Base-by-base conservation (phyloP, 129 eudicot genomes). In the Artemisia tridentata region DNA sequence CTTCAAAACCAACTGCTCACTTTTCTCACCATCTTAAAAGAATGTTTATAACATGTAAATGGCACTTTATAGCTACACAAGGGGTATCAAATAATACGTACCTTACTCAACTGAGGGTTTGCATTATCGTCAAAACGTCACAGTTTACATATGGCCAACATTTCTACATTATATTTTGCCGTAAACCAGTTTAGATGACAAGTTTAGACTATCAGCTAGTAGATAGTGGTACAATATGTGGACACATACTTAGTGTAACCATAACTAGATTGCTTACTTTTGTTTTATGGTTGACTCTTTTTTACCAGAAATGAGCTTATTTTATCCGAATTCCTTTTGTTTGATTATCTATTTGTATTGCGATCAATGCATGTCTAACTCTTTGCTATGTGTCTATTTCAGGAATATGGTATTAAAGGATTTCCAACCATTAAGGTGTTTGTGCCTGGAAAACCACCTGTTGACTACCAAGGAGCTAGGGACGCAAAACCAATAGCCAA, bases 401-500 rank as follows among this genome's bases (percentile, higher is more conserved):
- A n/a, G n/a, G n/a, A n/a, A n/a, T n/a, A n/a, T n/a, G n/a, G n/a
- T n/a, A n/a, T n/a, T n/a, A n/a, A n/a, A n/a, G n/a, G n/a, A n/a
- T n/a, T n/a, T n/a, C n/a, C n/a, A n/a, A n/a, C n/a, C n/a, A n/a
- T n/a, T n/a, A n/a, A n/a, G n/a, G n/a, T 58, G n/a, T 92, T 92
- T 85, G 90, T 71, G 34, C 95, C 98, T 29, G 98, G 98, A 54
- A 89, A 92, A 75, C 83, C 96, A 71, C 95, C 96, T 11, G 85
- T 82, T 52, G 96, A 85, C 65, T 92, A 92, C 80, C 88, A 83
- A 80, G 98, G 98, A 70, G 98, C 98, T 17, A 85, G 98, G 76
- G 98, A 92, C 25, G 95, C 73, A 38, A 92, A 85, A 82, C 90
- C 98, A 47, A 89, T 92, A 62, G 96, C 86, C 16, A 92, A 92